Conservation (phyloP, 1,284 basidiomycete genomes). For the Melanopsichium pennsylvanicum region DNA sequence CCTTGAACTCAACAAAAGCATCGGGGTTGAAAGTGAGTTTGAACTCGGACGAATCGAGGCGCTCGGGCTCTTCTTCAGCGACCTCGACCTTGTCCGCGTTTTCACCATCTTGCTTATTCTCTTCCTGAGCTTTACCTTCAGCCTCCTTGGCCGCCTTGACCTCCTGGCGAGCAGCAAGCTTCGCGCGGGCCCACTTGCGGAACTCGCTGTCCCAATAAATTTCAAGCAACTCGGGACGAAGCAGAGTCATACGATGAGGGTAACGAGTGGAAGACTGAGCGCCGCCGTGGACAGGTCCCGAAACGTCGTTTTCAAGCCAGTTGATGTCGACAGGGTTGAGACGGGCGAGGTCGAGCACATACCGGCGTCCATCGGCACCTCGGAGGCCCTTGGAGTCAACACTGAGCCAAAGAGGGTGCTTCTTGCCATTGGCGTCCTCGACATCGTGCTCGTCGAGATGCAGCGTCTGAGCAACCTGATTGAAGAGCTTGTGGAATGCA, state of each 20-base stretch:
- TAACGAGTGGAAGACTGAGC: slow-evolving; percentile 61
- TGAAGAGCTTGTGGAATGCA: slow-evolving; percentile 70
- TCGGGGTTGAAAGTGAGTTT: slow-evolving; percentile 71
- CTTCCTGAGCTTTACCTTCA: slow-evolving; percentile 11
- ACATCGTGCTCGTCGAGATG: slow-evolving; percentile 70
- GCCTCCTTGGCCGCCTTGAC: slow-evolving; percentile 37
- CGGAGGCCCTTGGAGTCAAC: slow-evolving; percentile 72
- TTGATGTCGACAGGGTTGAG: slow-evolving; percentile 71
- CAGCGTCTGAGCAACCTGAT: slow-evolving; percentile 69
- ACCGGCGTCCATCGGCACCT: slow-evolving; percentile 71
- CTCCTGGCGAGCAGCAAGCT: slow-evolving; percentile 65
- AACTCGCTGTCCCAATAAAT: slow-evolving; percentile 70
- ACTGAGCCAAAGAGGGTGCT: slow-evolving; percentile 69
- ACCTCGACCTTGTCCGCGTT: slow-evolving; percentile 16
- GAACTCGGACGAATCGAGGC: slow-evolving; percentile 67
- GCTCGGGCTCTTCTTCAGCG: slow-evolving; percentile 46
- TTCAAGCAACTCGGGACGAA: slow-evolving; percentile 72
- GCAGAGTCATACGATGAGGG: slow-evolving; percentile 70
- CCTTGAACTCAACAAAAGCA: slow-evolving; percentile 69
- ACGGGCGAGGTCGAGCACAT: slow-evolving; percentile 71
- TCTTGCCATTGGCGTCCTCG: slow-evolving; percentile 67
- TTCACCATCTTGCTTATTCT: slow-evolving; percentile 10
- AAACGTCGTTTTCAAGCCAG: slow-evolving; percentile 70
- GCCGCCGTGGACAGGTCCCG: slow-evolving; percentile 60
- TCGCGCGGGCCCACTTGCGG: slow-evolving; percentile 69